phyloP scores from a whole-genome alignment of 176 grass and related monocot species.

The Cocos nucifera region DNA sequence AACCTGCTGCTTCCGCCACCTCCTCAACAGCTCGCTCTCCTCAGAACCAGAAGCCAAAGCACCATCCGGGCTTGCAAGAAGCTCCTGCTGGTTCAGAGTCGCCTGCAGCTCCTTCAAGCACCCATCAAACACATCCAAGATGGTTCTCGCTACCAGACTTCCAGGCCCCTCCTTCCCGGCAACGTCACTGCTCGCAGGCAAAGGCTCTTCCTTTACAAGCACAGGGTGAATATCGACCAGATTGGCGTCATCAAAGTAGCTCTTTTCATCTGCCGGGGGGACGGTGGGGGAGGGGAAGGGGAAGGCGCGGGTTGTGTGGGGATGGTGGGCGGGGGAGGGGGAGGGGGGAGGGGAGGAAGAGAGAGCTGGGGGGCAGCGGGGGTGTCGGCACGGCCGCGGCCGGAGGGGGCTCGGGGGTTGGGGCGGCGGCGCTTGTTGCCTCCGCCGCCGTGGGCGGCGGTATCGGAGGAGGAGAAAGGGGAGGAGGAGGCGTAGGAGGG shows the following conservation, averaged over 20 bases:
- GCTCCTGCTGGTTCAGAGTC: neutral
- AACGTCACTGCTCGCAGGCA: conserved; percentile 14
- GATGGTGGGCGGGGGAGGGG: conserved; percentile 20
- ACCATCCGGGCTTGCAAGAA: neutral
- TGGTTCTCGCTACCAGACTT: conserved; percentile 29
- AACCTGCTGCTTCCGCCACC: conserved; percentile 59
- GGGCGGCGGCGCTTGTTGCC: conserved; percentile 77
- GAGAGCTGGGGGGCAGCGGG: neutral
- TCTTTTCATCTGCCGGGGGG: neutral
- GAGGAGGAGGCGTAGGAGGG: conserved; percentile 61
- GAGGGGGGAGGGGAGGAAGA: conserved; percentile 21
- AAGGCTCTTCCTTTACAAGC: conserved; percentile 16
- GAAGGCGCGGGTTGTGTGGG: conserved; percentile 65
- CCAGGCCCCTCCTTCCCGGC: neutral
- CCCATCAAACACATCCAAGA: conserved; percentile 65
- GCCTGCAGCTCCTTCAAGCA: conserved; percentile 45
- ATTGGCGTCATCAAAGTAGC: neutral
- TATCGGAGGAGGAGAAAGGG: conserved; percentile 38
- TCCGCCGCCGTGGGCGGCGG: conserved; percentile 18
- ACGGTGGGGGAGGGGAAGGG: conserved; percentile 11
- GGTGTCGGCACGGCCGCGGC: conserved; percentile 4
- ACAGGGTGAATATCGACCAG: conserved; percentile 21
- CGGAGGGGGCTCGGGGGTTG: conserved; percentile 30
- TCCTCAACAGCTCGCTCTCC: conserved; percentile 34
- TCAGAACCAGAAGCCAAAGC: neutral